A percentile compares a stretch with the other conserved stretches of the same genome.
Conservation (phyloP, 768 basidiomycete genomes). For the Suillus sp. region DNA sequence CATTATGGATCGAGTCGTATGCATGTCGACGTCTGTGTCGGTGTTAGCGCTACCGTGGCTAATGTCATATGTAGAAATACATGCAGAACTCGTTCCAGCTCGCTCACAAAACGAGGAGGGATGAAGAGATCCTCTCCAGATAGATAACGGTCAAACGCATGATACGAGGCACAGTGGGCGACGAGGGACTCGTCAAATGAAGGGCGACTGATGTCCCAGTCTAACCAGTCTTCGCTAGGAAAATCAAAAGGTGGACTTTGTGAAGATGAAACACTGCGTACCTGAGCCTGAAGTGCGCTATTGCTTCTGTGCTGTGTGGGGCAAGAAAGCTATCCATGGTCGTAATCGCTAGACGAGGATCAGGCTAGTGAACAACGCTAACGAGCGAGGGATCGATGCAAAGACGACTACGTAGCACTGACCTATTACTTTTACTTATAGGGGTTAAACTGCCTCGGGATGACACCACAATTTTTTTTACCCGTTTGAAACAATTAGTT, state of each 20-base stretch:
- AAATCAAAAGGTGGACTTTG: slow-evolving; percentile 18
- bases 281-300: slow-evolving; percentile 62
- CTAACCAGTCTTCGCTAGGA: slow-evolving; percentile 55
- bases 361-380: slow-evolving; percentile 10
- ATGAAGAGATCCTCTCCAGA: slow-evolving; percentile 65
- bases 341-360: neutral
- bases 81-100: slow-evolving; percentile 67
- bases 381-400: neutral
- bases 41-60: slow-evolving; percentile 8
- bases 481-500: neutral
- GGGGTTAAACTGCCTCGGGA: slow-evolving; percentile 3
- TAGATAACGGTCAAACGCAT: slow-evolving; percentile 67
- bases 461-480: slow-evolving; percentile 6
- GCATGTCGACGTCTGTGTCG: slow-evolving; percentile 61
- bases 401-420: neutral
- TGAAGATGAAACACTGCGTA: slow-evolving; percentile 34
- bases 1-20: slow-evolving; percentile 74
- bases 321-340: slow-evolving; percentile 64
- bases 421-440: neutral
- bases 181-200: slow-evolving; percentile 65
- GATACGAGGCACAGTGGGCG: slow-evolving; percentile 69
- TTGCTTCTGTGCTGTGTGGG: slow-evolving; percentile 65
- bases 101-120: slow-evolving; percentile 53
- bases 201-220: slow-evolving; percentile 64
- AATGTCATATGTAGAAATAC: slow-evolving; percentile 24